Evolutionary conservation across 257 asterid species (phyloP), one percentile per base, ranked within the genome.

Genomic region (Jacaranda mimosifolia): DNA sequence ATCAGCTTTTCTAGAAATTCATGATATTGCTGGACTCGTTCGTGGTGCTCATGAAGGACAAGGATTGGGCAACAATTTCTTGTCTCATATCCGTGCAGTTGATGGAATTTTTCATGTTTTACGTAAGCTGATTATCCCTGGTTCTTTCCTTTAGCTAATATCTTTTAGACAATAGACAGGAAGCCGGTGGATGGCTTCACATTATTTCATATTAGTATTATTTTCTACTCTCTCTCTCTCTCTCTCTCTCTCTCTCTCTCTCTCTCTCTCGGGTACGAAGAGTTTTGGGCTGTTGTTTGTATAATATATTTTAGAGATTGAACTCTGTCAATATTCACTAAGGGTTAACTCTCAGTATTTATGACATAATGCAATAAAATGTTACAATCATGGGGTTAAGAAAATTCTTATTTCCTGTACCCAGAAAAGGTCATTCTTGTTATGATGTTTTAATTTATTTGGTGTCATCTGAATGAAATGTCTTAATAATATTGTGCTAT

Each of bases 11-110:
- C 72, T 93, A 74, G 99, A 96, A 85, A 93, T 93, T 86, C 99
- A 96, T 78, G 99, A 93, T 81, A 96, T 96, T 39, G 99, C 99
- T 76, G 99, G 99, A 74, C 90, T 96, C 75, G 99, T 96, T 77
- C 91, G 96, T 69, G 99, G 99, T 71, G 99, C 98, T 83, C 98
- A 94, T 77, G 86, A 92, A 85, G 99, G 99, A 48, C 97, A 93
- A 81, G 99, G 99, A 82, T 78, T 96, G 65, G 99, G 99, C 68
- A 96, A 96, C 88, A 93, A 85, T 82, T 96, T 96, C 86, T 87
- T 96, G 77, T 93, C 97, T 63, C 99, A 96, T 87, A 96, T 96
- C 70, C 97, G 97, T 52, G 98, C 99, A 3, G 99, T 96, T 79
- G 99, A 96, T 88, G 97, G 99, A 81, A 96, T 96, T 80, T 96